Evolutionary conservation across 1,284 basidiomycete genomes (phyloP).

Genomic region (Ceratobasidium sp.): DNA sequence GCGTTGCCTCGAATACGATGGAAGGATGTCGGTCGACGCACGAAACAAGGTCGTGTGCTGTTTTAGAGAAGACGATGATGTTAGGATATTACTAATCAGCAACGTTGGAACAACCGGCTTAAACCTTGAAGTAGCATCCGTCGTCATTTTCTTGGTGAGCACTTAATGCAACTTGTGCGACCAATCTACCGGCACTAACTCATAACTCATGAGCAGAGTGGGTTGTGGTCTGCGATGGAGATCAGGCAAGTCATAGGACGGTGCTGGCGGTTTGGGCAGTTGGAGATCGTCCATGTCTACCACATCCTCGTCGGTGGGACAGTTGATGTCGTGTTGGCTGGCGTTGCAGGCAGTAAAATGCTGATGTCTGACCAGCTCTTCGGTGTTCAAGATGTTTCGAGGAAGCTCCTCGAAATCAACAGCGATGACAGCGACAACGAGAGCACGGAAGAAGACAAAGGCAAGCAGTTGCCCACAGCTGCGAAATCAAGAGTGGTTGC

Average conservation of each 20-base stretch:
- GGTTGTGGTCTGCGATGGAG: constrained; percentile 25
- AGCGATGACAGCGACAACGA: no score
- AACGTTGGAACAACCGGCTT: constrained; percentile 19
- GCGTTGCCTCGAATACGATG: constrained; percentile 17
- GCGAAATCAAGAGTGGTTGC: no score
- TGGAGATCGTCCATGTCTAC: background rate
- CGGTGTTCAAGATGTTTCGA: no score
- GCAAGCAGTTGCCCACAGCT: no score
- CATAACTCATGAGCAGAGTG: background rate
- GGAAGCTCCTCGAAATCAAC: no score
- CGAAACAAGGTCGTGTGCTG: background rate
- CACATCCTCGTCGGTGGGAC: constrained; percentile 1
- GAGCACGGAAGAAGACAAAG: no score
- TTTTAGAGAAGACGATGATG: constrained; percentile 4
- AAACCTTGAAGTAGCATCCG: constrained; percentile 13
- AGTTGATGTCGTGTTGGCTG: background rate
- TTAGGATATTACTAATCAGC: constrained; percentile 13
- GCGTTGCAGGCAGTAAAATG: background rate
- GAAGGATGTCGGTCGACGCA: background rate
- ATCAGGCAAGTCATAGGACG: constrained; percentile 1
- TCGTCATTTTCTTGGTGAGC: background rate
- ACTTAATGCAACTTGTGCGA: background rate
- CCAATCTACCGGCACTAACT: background rate
- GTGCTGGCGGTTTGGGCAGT: constrained; percentile 4
- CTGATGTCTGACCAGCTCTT: no score